Evolutionary conservation across 1,284 basidiomycete species (phyloP).

Genomic region (Peniophora sp.): DNA sequence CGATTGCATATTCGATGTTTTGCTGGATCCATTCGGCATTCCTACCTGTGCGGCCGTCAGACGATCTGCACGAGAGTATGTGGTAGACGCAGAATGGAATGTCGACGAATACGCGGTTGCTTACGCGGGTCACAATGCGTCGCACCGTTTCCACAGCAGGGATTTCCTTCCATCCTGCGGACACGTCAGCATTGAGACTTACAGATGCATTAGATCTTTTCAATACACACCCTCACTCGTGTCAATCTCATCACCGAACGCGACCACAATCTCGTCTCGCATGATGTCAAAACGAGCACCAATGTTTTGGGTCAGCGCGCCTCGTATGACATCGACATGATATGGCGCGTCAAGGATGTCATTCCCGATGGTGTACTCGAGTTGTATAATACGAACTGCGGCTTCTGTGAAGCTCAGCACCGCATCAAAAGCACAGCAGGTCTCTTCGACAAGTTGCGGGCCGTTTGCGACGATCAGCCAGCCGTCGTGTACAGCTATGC

Average conservation of each 20-base stretch:
- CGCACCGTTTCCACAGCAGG: conserved; percentile 10
- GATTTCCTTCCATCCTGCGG: conserved; percentile 12
- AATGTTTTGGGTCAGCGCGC: conserved; percentile 29
- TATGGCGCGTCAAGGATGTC: conserved; percentile 24
- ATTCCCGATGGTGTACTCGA: conserved; percentile 29
- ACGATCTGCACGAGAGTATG: conserved; percentile 14
- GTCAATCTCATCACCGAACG: conserved; percentile 23
- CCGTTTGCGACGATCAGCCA: too few species aligned
- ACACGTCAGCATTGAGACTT: too few species aligned
- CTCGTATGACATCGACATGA: conserved; percentile 27
- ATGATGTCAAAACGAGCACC: conserved; percentile 25
- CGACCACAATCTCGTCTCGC: conserved; percentile 26
- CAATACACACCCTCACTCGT: conserved; percentile 10
- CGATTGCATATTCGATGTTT: conserved; percentile 11
- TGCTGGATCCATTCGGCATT: conserved; percentile 12
- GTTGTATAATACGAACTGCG: conserved; percentile 22
- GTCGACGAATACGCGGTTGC: conserved; percentile 20
- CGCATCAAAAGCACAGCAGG: conserved; percentile 24
- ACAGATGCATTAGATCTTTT: too few species aligned
- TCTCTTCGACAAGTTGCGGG: conserved; percentile 19
- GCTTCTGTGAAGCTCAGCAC: conserved; percentile 23
- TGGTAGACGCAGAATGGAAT: conserved; percentile 15
- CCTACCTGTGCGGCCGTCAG: conserved; percentile 7
- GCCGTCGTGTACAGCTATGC: too few species aligned
- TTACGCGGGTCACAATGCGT: conserved; percentile 16